Conservation (phyloP, 2,329 filamentous ascomycete species). For the Cladosporium sphaerospermum region DNA sequence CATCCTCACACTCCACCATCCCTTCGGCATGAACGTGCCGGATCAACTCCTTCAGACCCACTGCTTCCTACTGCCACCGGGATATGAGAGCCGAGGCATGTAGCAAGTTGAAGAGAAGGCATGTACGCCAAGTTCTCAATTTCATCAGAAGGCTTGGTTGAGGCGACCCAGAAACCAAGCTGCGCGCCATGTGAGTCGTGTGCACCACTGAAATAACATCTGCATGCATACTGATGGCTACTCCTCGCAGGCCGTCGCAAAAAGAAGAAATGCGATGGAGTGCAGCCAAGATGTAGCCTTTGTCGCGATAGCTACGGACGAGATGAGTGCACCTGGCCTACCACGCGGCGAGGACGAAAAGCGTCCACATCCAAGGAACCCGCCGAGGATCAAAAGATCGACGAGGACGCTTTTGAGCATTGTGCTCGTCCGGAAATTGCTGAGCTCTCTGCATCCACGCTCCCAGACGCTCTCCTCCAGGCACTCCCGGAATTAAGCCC, state of each 20-base stretch:
- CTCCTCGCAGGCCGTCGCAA: constrained; percentile 15
- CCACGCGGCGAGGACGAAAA: neutral
- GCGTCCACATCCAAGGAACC: too few relatives aligned
- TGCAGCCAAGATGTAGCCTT: constrained; percentile 13
- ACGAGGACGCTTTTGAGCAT: too few relatives aligned
- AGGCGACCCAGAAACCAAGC: constrained; percentile 10
- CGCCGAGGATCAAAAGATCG: too few relatives aligned
- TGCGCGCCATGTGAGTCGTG: constrained; percentile 18
- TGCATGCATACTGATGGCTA: constrained; percentile 1
- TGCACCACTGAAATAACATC: neutral
- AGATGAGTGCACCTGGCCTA: constrained; percentile 14
- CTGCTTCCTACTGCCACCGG: too few relatives aligned
- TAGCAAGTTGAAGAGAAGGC: too few relatives aligned
- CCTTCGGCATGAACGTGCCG: too few relatives aligned
- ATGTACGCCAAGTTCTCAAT: constrained; percentile 16
- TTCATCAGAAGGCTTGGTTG: constrained; percentile 12
- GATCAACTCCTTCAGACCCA: too few relatives aligned
- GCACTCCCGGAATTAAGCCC: constrained; percentile 8
- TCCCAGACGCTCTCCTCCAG: too few relatives aligned
- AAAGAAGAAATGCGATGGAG: constrained; percentile 19
- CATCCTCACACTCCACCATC: too few relatives aligned
- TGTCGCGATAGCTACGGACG: constrained; percentile 18
- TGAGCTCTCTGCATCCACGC: too few relatives aligned
- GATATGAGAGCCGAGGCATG: too few relatives aligned
- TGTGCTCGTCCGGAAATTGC: too few relatives aligned